These are phyloP conservation scores for Lodderomyces oxycetoniae DNA, from an alignment of 1,139 yeast species.

Conservation along the genomic window DNA sequence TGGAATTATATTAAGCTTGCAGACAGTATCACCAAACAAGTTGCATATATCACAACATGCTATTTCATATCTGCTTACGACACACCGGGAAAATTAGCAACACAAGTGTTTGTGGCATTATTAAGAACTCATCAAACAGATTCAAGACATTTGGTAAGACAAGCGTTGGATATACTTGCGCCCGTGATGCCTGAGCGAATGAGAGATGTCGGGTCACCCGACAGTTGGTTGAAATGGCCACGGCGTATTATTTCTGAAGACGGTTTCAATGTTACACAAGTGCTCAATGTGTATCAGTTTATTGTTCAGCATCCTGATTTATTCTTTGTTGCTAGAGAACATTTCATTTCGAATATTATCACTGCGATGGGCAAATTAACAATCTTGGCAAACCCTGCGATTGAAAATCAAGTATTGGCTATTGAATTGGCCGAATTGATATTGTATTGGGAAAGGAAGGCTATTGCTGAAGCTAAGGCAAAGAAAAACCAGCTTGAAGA, in stretches of 20 bases:
- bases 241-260: constrained; percentile 89
- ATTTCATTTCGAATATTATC: constrained; percentile 81
- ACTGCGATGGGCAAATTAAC: constrained; percentile 95
- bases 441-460: constrained; percentile 74
- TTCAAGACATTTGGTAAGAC: constrained; percentile 76
- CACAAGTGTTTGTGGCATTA: constrained; percentile 88
- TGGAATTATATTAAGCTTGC: constrained; percentile 92
- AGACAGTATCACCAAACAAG: constrained; percentile 85
- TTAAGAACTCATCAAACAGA: constrained; percentile 83
- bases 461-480: constrained; percentile 18
- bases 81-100: constrained; percentile 82
- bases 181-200: constrained; percentile 80
- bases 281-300: constrained; percentile 83
- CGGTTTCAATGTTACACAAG: constrained; percentile 77
- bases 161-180: constrained; percentile 83
- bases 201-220: constrained; percentile 51
- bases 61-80: constrained; percentile 85
- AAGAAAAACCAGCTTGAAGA: constrained; percentile 13
- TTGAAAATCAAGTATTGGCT: constrained; percentile 80
- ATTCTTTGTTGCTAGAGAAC: constrained; percentile 83
- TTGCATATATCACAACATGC: constrained; percentile 86
- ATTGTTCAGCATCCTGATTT: constrained; percentile 81
- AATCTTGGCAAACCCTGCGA: constrained; percentile 70
- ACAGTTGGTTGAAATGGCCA: constrained; percentile 93
- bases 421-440: constrained; percentile 86